Percentiles rank a stretch among this genome's conserved stretches.
These are phyloP conservation scores for Balamuthia mandrillaris DNA, from an alignment of 208 protist species.

Conservation along the genomic window DNA sequence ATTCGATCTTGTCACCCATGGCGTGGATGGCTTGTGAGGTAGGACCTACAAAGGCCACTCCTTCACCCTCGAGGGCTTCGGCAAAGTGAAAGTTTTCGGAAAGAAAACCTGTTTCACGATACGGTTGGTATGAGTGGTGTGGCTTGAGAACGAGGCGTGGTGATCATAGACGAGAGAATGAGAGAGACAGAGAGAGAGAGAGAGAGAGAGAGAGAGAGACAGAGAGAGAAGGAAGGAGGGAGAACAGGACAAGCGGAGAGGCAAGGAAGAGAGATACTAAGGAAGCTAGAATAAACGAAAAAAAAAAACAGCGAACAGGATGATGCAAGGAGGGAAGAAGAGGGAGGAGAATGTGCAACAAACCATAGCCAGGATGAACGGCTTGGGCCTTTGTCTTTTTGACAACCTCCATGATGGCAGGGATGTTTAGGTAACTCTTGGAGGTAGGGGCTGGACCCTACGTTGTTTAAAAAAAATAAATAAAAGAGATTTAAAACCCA, in stretches of 20 bases:
- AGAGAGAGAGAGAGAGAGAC: no score
- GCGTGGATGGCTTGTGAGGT: constrained; percentile 49
- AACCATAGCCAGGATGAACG: not conserved
- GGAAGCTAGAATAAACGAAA: no score
- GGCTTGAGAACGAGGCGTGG: no score
- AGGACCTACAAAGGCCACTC: constrained; percentile 82
- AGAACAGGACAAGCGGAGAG: no score
- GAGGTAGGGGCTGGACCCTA: constrained; percentile 62
- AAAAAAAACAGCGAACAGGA: no score
- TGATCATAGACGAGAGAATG: no score
- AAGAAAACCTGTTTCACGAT: constrained; percentile 49
- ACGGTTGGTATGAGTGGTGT: constrained; percentile 73
- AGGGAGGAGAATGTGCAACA: constrained; percentile 3
- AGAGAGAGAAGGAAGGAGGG: no score
- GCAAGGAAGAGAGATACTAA: no score
- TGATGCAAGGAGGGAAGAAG: no score
- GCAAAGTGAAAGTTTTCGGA: constrained; percentile 55
- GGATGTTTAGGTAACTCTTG: constrained; percentile 71
- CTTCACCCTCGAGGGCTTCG: constrained; percentile 55
- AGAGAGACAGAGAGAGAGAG: no score
- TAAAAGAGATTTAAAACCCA: no score
- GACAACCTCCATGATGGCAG: constrained; percentile 70
- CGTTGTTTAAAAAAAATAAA: no score
- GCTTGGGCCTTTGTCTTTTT: constrained; percentile 65
- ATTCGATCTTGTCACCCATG: constrained; percentile 79